phyloP scores from a whole-genome alignment of 2,329 filamentous ascomycete genomes.

The Lanzia echinophila region DNA sequence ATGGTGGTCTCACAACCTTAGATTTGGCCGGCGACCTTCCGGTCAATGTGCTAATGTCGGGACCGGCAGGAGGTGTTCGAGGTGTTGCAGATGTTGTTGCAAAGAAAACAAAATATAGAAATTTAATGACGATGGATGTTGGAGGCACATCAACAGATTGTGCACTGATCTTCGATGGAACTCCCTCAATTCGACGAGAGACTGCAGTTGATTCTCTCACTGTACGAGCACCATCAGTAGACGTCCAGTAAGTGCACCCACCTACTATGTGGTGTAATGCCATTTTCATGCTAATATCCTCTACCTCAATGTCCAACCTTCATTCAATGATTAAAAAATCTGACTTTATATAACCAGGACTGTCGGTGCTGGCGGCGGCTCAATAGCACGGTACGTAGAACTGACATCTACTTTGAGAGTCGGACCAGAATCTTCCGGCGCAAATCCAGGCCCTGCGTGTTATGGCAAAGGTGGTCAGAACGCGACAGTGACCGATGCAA shows the following conservation, averaged over 20 bases:
- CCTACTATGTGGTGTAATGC: no score
- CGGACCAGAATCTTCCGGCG: constrained; percentile 5
- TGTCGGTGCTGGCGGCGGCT: constrained; percentile 1
- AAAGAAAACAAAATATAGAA: constrained; percentile 1
- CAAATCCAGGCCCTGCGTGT: constrained; percentile 2
- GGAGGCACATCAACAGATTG: constrained; percentile 1
- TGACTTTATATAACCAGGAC: background rate
- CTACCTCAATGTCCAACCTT: no score
- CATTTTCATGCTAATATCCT: no score
- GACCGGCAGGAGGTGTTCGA: background rate
- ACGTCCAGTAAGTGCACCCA: background rate
- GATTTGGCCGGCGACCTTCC: background rate
- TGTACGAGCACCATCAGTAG: constrained; percentile 2
- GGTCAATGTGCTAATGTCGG: background rate
- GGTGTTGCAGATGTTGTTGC: background rate
- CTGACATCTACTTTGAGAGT: constrained; percentile 2
- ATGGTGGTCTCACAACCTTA: constrained; percentile 5
- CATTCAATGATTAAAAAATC: background rate
- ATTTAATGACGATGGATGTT: constrained; percentile 4
- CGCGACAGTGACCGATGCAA: constrained; percentile 1
- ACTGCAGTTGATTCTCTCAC: constrained; percentile 1
- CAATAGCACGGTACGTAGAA: constrained; percentile 5
- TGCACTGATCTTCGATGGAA: background rate
- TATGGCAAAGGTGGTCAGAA: background rate
- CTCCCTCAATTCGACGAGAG: background rate